Percentiles rank a stretch among this genome's conserved stretches.
Evolutionary conservation across 768 basidiomycete genomes (phyloP).

Genomic region (Sporobolomyces pararoseus): DNA sequence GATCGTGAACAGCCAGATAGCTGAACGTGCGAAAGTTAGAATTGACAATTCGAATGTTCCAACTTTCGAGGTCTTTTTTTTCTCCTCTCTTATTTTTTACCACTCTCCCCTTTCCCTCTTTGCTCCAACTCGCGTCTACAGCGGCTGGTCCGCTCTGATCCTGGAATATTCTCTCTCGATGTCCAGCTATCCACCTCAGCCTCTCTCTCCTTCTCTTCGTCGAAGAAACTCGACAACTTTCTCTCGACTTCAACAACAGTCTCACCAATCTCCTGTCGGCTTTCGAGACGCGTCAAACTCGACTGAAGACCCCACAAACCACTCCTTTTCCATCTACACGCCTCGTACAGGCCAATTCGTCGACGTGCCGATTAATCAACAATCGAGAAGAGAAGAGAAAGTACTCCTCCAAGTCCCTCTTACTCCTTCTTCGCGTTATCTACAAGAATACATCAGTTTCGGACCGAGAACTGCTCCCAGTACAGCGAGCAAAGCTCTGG

Average conservation of each 20-base stretch:
- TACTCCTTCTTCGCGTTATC: not conserved
- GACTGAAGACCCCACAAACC: not conserved
- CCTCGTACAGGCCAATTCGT: not conserved
- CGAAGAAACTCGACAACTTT: not conserved
- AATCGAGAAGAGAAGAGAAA: not conserved
- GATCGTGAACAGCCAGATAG: no score
- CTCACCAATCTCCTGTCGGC: not conserved
- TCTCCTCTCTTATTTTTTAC: not conserved
- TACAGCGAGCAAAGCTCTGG: no score
- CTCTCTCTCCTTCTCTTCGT: not conserved
- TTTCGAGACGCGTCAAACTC: not conserved
- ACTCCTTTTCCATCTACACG: not conserved
- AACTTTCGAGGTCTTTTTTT: no score
- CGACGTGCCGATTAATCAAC: not conserved
- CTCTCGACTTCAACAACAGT: not conserved
- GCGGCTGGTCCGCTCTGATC: slow-evolving; percentile 4
- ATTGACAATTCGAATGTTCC: no score
- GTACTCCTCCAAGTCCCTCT: not conserved
- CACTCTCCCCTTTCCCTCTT: not conserved
- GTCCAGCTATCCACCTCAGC: not conserved
- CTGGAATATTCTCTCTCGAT: not conserved
- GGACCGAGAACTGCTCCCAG: no score
- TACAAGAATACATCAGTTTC: no score
- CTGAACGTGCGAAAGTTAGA: no score
- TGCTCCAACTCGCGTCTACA: no score